phyloP scores from a whole-genome alignment of 805 yeast genomes.

The Candida sonorensis region DNA sequence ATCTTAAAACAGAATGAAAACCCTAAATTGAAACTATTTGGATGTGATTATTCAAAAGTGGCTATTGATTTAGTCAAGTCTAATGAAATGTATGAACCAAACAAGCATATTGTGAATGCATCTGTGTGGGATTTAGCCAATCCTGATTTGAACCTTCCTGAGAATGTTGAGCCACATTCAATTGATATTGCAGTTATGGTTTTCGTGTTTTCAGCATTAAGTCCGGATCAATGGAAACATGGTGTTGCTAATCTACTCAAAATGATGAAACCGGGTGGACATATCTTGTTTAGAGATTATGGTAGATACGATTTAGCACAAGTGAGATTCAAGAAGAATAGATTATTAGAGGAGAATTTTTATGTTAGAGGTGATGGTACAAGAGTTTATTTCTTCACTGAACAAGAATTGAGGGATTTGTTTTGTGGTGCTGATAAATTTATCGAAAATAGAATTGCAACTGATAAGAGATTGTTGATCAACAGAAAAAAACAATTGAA shows the following conservation, averaged over 20 bases:
- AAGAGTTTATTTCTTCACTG: conserved; percentile 93
- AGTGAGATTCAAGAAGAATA: conserved; percentile 81
- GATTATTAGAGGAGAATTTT: conserved; percentile 85
- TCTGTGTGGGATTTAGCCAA: conserved; percentile 95
- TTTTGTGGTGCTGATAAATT: conserved; percentile 54
- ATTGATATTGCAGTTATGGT: conserved; percentile 93
- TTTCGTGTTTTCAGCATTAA: conserved; percentile 86
- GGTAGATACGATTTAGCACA: conserved; percentile 96
- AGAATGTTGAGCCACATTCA: conserved; percentile 70
- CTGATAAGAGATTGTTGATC: conserved; percentile 85
- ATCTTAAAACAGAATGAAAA: conserved; percentile 78
- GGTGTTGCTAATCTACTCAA: conserved; percentile 69
- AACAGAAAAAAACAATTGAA: conserved; percentile 87
- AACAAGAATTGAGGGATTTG: conserved; percentile 75
- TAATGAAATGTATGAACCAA: conserved; percentile 52
- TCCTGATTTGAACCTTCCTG: conserved; percentile 67
- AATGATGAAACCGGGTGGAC: conserved; percentile 88
- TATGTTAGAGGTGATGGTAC: conserved; percentile 98
- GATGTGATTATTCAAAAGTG: conserved; percentile 83
- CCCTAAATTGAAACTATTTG: conserved; percentile 63
- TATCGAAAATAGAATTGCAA: conserved; percentile 68
- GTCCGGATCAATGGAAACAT: conserved; percentile 84
- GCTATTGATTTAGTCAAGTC: conserved; percentile 82
- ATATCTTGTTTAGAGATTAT: conserved; percentile 83
- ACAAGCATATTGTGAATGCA: conserved; percentile 54